Evolutionary conservation across 768 basidiomycete genomes (phyloP), one percentile per base, ranked within the genome.

Genomic region (Lactarius psammicola): DNA sequence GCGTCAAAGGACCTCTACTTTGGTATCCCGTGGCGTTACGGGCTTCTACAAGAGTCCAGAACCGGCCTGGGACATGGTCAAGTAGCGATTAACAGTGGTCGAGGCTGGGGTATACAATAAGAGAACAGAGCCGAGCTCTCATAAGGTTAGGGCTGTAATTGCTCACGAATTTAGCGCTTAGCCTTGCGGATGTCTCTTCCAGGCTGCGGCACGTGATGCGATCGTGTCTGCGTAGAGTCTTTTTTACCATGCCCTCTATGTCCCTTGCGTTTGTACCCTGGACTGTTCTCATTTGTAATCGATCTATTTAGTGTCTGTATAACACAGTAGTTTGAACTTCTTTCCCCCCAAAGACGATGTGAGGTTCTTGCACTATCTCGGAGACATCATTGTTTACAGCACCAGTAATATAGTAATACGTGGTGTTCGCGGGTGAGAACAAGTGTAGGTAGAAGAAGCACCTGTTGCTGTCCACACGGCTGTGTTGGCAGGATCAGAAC

Each of bases 11-110:
- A 74, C 76, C 63, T 90, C 87, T 11, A 83, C 76, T 49, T 77
- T 72, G 44, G 84, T 79, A 33, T 74, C 75, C 5, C 76, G 70
- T 0, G 82, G 81, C 34, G 80, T 76, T 30, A 72, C 69, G 51
- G 83, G 86, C 15, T 74, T 77, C 85, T 87, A 88, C 23, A 89
- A 72, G 15, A 80, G 67, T 54, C 74, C 75, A 10, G 82, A 81
- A 28, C 79, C 75, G 1, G 73, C 71, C 69, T 75, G 72, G 31
- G 63, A 33, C 59, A 62, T 56, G 10, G 1, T 31, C 13, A n/a
- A n/a, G n/a, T n/a, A 10, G 40, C 62, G n/a, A 34, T 31, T 10
- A 11, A 59, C 20, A 38, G 28, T 30, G 28, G 40, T 26, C 26
- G 58, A 40, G 46, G 46, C 46, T 26, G n/a, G 1, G 49, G 49